phyloP scores from a whole-genome alignment of 2,329 filamentous ascomycete species.

The Trichophyton schoenleinii region DNA sequence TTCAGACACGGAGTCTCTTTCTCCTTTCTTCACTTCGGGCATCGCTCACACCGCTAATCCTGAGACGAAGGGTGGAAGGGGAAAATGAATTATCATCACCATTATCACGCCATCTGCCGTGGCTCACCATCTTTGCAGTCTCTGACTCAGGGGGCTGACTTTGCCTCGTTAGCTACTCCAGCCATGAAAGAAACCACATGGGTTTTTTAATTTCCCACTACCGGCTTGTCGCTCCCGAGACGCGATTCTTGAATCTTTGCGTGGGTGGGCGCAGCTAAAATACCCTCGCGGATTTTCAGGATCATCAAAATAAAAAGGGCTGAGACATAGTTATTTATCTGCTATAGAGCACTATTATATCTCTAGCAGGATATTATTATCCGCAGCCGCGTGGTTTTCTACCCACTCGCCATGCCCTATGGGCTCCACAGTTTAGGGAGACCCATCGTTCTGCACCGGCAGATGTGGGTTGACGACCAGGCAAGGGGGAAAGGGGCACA shows the following conservation, averaged over 20 bases:
- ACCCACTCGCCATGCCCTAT: background rate
- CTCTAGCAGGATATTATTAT: background rate
- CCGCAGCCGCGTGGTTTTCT: background rate
- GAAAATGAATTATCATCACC: background rate
- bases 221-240: background rate
- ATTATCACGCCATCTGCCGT: background rate
- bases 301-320: background rate
- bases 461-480: background rate
- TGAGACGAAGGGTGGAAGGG: background rate
- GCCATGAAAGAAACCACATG: background rate
- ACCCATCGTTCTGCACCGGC: slow-evolving; percentile 1
- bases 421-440: background rate
- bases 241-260: background rate
- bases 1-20: background rate
- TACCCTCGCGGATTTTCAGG: background rate
- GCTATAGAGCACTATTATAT: background rate
- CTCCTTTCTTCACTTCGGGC: background rate
- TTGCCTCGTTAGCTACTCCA: background rate
- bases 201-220: background rate
- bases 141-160: background rate
- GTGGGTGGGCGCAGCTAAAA: background rate
- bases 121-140: background rate
- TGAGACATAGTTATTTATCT: background rate
- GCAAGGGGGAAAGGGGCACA: background rate
- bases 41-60: background rate